A percentile compares a stretch with the other conserved stretches of the same genome.
These are phyloP conservation scores for Bombardia bombarda DNA, from an alignment of 495 filamentous ascomycete species.

Conservation along the genomic window DNA sequence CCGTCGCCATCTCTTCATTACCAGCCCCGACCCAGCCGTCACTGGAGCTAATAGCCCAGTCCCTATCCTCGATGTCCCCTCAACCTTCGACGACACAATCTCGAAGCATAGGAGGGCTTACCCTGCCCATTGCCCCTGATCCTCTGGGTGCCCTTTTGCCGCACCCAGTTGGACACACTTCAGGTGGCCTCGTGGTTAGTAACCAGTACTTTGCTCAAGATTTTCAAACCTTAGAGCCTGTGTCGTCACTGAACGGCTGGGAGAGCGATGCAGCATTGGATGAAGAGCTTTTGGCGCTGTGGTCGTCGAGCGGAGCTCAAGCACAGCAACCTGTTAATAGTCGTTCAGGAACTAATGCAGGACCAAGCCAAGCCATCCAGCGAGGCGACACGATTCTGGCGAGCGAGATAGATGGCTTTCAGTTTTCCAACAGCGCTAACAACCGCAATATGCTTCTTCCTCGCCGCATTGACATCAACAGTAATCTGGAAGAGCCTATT, in stretches of 20 bases:
- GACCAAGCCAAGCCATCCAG: background rate
- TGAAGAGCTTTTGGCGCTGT: conserved; percentile 7
- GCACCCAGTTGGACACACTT: conserved; percentile 10
- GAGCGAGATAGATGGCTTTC: conserved; percentile 10
- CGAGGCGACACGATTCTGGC: background rate
- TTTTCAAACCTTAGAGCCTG: background rate
- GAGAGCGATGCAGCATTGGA: no score
- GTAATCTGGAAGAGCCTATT: background rate
- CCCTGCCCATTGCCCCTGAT: conserved; percentile 6
- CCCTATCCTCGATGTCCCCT: no score
- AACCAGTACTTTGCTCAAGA: conserved; percentile 3
- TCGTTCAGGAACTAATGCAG: conserved; percentile 6
- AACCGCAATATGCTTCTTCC: conserved; percentile 2
- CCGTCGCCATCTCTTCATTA: no score
- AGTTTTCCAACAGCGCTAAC: conserved; percentile 5
- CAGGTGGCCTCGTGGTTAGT: conserved; percentile 8
- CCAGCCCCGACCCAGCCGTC: no score
- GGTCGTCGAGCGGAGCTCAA: background rate
- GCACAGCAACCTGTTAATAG: conserved; percentile 13
- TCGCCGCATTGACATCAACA: conserved; percentile 7
- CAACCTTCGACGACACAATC: no score
- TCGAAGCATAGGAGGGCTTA: no score
- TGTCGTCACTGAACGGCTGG: conserved; percentile 1
- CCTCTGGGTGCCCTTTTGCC: conserved; percentile 5
- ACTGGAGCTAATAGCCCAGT: no score